Base-by-base conservation (phyloP, 495 filamentous ascomycete genomes). In the Aspergillus cavernicola region DNA sequence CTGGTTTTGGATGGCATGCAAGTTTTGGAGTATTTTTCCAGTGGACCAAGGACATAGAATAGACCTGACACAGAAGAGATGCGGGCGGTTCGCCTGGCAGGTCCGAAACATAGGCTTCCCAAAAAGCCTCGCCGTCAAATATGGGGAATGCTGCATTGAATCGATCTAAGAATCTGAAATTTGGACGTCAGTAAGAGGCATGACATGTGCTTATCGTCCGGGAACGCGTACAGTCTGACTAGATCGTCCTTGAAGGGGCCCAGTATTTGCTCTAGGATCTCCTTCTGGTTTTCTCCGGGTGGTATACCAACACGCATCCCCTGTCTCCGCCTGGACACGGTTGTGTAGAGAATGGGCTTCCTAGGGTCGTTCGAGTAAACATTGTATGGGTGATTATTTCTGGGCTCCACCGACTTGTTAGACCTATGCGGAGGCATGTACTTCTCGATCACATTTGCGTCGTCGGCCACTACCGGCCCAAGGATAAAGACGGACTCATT, bases 121-220 rank as follows among this genome's bases (percentile, higher is more conserved):
- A 69, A 37, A 79, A 73, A 9, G 66, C 61, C 41, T 76, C 70
- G 19, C 77, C 77, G 45, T 81, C 77, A 19, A 82, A 72, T 16
- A 82, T 69, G 0, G 79, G 79, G 48, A 82, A 80, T 28, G 75
- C 74, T 26, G 67, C 65, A 59, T 82, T 79, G 55, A 81, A 73
- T 15, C 75, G 62, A 47, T 75, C 67, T 39, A 81, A 66, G 45
- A 79, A 80, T 36, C 76, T 80, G 49, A 8, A 32, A 48, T 16
- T 13, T 18, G 12, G 13, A 18, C 36, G 29, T 63, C 36, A 63
- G 56, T 32, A 42, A 31, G 31, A 11, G 12, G 50, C 20, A 16
- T 8, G 13, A 6, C 6, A 13, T 19, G 15, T 36, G 15, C 8
- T 19, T 32, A 13, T 28, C 35, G 24, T 7, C 46, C 29, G 12